Base-by-base conservation (phyloP, 805 yeast genomes). In the Yamadazyma sp. region DNA sequence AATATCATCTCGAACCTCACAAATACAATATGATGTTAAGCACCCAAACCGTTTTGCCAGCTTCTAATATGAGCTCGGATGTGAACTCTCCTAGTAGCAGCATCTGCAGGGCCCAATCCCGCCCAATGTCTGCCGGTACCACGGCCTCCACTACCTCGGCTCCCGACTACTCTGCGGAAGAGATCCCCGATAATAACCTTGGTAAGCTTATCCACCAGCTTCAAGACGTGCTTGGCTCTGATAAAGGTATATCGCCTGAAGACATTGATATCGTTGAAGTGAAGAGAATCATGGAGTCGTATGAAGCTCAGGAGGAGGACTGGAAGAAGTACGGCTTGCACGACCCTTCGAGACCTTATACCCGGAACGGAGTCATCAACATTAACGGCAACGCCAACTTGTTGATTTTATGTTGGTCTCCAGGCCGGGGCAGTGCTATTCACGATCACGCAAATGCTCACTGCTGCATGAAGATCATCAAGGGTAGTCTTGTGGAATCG, bases 391-490 rank as follows among this genome's bases (percentile, higher is more conserved):
- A 77, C 50, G 96, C 86, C 28, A 81, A 82, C 50, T 62, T 83
- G 39, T 66, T 83, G 36, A 59, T 83, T 11, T 59, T 83, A 35
- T 87, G 82, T 14, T 83, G 91, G 91, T 70, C 73, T 36, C 88
- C 89, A 1, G 78, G 78, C 6, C 69, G 71, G 49, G 70, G 78
- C 17, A 77, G 84, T 15, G 71, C 76, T 34, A 77, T 83, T 43
- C 91, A 83, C 55, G 87, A 82, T 57, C 91, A 83, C 49, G 85
- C 88, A 14, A 70, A 75, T 38, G 87, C 89, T 9, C 88, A 83
- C 59, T 83, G 91, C 59, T 71, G 82, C 43, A 82, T 83, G 79
- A 82, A 82, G 57, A 66, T 83, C 30, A 63, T 83, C 44, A 65
- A 73, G 48, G 90, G 90, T 6, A 55, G 60, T 20, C 64, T 83